Conservation (phyloP, 345 rosid genomes). For the Salix dunnii region DNA sequence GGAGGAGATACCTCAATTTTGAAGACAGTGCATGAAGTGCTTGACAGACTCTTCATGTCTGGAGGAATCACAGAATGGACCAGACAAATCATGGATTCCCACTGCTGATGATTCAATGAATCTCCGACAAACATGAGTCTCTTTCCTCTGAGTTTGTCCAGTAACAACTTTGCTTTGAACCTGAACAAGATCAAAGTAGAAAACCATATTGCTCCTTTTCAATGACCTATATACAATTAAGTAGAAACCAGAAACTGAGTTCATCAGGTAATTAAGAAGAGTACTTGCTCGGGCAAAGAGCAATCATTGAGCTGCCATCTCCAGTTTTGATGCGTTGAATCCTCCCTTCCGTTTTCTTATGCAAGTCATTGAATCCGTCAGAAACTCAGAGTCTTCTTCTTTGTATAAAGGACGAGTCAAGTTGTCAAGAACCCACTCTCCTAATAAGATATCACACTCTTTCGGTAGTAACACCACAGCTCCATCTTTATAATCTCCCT, state of each 20-base stretch:
- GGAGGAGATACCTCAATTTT: conserved; percentile 14
- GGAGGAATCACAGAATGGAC: conserved; percentile 21
- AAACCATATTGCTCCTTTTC: neutral
- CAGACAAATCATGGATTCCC: conserved; percentile 25
- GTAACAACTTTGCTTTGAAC: conserved; percentile 47
- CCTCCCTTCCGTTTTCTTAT: conserved; percentile 23
- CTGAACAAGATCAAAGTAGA: conserved; percentile 17
- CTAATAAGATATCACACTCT: conserved; percentile 23
- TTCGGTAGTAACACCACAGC: neutral
- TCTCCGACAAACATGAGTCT: conserved; percentile 31
- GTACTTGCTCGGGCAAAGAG: conserved; percentile 12
- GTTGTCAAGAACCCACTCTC: conserved; percentile 29
- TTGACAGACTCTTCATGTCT: conserved; percentile 13
- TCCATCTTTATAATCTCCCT: neutral
- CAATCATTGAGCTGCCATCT: conserved; percentile 20
- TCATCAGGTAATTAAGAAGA: neutral
- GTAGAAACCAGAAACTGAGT: neutral
- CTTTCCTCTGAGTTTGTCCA: conserved; percentile 24
- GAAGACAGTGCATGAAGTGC: conserved; percentile 14
- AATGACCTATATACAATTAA: neutral
- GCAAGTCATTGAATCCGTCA: conserved; percentile 15
- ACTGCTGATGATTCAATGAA: conserved; percentile 21
- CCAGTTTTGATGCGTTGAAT: conserved; percentile 22
- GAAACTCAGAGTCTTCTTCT: conserved; percentile 23
- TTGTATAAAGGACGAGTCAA: conserved; percentile 22